Conservation (phyloP, 768 basidiomycete genomes). For the Mycena rebaudengoi region DNA sequence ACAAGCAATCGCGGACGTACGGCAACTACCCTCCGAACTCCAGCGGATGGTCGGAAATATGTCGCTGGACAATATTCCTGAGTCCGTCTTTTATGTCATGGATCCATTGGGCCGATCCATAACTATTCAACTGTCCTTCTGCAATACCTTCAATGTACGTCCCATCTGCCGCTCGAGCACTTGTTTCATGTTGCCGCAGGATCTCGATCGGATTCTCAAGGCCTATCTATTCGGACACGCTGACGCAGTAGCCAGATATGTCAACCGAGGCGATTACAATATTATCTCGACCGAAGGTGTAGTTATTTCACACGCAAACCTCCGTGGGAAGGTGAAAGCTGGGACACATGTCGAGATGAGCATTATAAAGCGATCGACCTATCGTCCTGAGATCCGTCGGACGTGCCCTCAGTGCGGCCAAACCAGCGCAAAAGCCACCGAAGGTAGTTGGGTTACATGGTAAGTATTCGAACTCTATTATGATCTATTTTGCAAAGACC, state of each 20-base stretch:
- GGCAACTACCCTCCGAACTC: too few relatives aligned
- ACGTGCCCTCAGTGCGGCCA: background rate
- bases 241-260: constrained; percentile 1
- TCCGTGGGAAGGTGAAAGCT: background rate
- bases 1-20: background rate
- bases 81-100: background rate
- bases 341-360: constrained; percentile 5
- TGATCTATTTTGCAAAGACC: background rate
- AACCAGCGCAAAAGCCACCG: background rate
- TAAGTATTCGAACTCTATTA: constrained; percentile 1
- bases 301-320: background rate
- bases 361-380: background rate
- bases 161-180: background rate
- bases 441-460: constrained; percentile 11
- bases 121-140: background rate
- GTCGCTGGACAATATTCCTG: background rate
- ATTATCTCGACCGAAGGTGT: background rate
- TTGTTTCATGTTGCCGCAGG: background rate
- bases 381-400: background rate
- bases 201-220: constrained; percentile 2
- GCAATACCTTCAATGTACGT: background rate
- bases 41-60: too few relatives aligned
- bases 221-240: background rate
- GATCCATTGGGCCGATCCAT: constrained; percentile 1
- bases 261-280: constrained; percentile 12